These are phyloP conservation scores for Russula ochroleuca DNA, from an alignment of 768 basidiomycete genomes.

Conservation along the genomic window DNA sequence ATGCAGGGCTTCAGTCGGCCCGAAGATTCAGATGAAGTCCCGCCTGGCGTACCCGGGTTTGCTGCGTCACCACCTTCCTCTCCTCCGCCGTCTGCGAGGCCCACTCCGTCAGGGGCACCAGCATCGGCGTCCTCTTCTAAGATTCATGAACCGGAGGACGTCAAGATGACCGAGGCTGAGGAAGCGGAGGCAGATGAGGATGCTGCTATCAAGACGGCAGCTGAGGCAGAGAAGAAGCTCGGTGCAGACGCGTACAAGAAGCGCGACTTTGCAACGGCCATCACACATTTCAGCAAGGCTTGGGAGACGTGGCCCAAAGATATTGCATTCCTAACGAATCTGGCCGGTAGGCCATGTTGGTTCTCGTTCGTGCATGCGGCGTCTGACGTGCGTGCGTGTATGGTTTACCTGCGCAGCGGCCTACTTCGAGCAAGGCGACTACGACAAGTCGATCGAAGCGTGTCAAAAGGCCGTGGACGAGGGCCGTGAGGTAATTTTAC, in stretches of 20 bases:
- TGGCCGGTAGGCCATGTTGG: constrained; percentile 53
- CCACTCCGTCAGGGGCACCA: constrained; percentile 36
- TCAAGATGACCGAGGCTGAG: constrained; percentile 51
- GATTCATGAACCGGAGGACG: constrained; percentile 44
- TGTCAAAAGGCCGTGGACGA: constrained; percentile 97
- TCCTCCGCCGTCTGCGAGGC: constrained; percentile 38
- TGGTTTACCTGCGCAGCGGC: constrained; percentile 50
- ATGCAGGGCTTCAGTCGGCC: constrained; percentile 80
- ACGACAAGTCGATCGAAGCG: constrained; percentile 82
- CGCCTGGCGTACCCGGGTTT: constrained; percentile 50
- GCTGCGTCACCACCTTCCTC: constrained; percentile 38
- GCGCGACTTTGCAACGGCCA: constrained; percentile 74
- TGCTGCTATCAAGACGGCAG: constrained; percentile 67
- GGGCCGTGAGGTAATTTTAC: constrained; percentile 61
- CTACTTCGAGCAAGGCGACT: constrained; percentile 91
- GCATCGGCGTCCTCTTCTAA: constrained; percentile 36
- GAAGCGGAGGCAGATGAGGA: constrained; percentile 61
- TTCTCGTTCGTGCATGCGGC: neutral
- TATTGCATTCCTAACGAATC: constrained; percentile 87
- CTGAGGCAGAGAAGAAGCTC: constrained; percentile 72
- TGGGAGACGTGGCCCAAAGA: constrained; percentile 95
- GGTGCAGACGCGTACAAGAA: constrained; percentile 84
- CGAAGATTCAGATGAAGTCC: constrained; percentile 78
- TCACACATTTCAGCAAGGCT: constrained; percentile 71
- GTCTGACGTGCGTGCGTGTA: constrained; percentile 6